Conservation (phyloP, 768 basidiomycete genomes). For the Multifurca ochricompacta region DNA sequence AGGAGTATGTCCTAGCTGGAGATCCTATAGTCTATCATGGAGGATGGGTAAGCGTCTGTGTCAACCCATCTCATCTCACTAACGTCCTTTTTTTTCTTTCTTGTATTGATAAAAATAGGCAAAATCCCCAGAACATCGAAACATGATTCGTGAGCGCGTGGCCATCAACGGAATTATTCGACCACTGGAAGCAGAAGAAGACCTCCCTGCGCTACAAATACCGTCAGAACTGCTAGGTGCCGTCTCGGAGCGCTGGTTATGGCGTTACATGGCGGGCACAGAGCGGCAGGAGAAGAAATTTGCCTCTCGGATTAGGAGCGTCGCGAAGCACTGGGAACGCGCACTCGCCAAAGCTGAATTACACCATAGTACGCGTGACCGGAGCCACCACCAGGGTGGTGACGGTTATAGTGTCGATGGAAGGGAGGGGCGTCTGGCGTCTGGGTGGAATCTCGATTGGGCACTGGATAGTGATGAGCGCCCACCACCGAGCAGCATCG, state of each 20-base stretch:
- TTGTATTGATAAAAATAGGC: neutral
- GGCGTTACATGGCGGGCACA: conserved; percentile 65
- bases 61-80: neutral
- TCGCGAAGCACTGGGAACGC: conserved; percentile 59
- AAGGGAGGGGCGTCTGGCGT: conserved; percentile 31
- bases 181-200: conserved; percentile 61
- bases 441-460: conserved; percentile 78
- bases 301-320: conserved; percentile 39
- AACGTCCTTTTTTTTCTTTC: too few species aligned
- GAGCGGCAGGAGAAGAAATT: conserved; percentile 62
- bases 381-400: conserved; percentile 8
- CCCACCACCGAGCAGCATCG: conserved; percentile 89
- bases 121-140: conserved; percentile 36
- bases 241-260: conserved; percentile 63
- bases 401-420: conserved; percentile 20
- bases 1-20: conserved; percentile 40
- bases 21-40: conserved; percentile 49
- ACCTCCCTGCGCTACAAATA: conserved; percentile 58
- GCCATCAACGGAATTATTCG: conserved; percentile 70
- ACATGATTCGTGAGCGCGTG: conserved; percentile 90
- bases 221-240: conserved; percentile 59
- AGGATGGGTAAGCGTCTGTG: conserved; percentile 34
- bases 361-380: neutral
- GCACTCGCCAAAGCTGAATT: conserved; percentile 46
- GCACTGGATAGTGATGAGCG: conserved; percentile 62